Percentiles rank a stretch among this genome's conserved stretches.
Evolutionary conservation across 176 grass and related monocot species (phyloP).

Genomic region (Elymus sibiricus): DNA sequence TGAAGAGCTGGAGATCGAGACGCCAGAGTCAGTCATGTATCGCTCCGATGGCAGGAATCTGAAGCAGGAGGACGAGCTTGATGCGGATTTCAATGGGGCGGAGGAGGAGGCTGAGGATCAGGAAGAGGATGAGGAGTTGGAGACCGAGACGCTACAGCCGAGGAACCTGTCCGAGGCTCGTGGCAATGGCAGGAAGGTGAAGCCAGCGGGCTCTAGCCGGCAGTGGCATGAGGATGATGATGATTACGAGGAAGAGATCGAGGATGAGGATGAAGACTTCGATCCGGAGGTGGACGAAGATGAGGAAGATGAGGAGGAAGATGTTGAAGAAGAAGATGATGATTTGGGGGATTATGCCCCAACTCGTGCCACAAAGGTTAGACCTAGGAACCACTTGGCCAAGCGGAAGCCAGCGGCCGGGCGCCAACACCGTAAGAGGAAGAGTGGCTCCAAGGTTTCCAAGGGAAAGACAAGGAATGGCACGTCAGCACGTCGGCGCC

Average conservation of each 20-base stretch:
- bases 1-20: conserved; percentile 16
- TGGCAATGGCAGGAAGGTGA: conserved; percentile 11
- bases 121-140: conserved; percentile 33
- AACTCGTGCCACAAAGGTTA: conserved; percentile 23
- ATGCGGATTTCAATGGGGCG: background rate
- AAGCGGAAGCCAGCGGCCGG: conserved; percentile 9
- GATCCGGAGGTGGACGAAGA: conserved; percentile 37
- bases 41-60: background rate
- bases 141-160: background rate
- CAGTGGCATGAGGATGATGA: conserved; percentile 21
- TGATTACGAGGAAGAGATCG: conserved; percentile 25
- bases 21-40: background rate
- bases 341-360: conserved; percentile 38
- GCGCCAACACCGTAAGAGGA: conserved; percentile 21
- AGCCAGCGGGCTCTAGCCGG: conserved; percentile 24
- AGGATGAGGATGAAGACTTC: conserved; percentile 50
- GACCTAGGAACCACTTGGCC: conserved; percentile 28
- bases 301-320: conserved; percentile 38
- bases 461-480: conserved; percentile 39
- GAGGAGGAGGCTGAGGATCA: background rate
- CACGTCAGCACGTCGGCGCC: background rate
- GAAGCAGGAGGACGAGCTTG: background rate
- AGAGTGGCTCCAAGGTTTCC: conserved; percentile 32
- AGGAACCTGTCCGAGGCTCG: background rate
- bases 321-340: conserved; percentile 26